These are phyloP conservation scores for Spergularia bocconei DNA, from an alignment of 148 eudicot genomes.

Conservation along the genomic window DNA sequence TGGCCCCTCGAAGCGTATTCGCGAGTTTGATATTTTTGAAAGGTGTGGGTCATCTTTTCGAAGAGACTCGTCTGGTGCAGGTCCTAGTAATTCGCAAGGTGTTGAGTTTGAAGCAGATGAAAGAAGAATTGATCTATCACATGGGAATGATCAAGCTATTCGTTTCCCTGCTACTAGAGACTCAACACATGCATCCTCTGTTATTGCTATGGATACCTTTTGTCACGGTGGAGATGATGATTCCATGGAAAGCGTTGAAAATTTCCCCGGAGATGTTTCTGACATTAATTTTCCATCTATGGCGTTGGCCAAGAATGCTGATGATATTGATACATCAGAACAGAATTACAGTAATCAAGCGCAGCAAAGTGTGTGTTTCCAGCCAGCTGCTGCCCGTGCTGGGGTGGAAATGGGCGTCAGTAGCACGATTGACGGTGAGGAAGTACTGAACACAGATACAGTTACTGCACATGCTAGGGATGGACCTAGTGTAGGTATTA, in stretches of 20 bases:
- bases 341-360: constrained; percentile 85
- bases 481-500: constrained; percentile 81
- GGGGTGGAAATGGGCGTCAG: constrained; percentile 90
- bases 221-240: constrained; percentile 67
- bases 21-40: constrained; percentile 57
- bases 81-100: constrained; percentile 81
- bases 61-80: constrained; percentile 80
- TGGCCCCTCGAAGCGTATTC: constrained; percentile 87
- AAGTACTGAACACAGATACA: constrained; percentile 85
- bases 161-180: constrained; percentile 62
- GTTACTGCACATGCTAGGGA: constrained; percentile 73
- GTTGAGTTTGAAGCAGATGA: constrained; percentile 58
- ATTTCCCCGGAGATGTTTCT: constrained; percentile 78
- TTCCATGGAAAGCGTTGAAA: constrained; percentile 99
- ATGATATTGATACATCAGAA: constrained; percentile 73
- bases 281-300: constrained; percentile 65
- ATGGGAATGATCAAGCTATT: constrained; percentile 44
- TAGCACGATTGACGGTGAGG: constrained; percentile 93
- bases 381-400: constrained; percentile 54
- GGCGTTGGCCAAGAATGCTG: constrained; percentile 49
- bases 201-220: constrained; percentile 90
- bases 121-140: constrained; percentile 46
- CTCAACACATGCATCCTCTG: constrained; percentile 85
- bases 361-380: constrained; percentile 81
- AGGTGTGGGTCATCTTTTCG: constrained; percentile 51